Percentiles rank a stretch among this genome's conserved stretches.
Evolutionary conservation across 1,284 basidiomycete genomes (phyloP).

Genomic region (Pseudozyma tsukubaensis): DNA sequence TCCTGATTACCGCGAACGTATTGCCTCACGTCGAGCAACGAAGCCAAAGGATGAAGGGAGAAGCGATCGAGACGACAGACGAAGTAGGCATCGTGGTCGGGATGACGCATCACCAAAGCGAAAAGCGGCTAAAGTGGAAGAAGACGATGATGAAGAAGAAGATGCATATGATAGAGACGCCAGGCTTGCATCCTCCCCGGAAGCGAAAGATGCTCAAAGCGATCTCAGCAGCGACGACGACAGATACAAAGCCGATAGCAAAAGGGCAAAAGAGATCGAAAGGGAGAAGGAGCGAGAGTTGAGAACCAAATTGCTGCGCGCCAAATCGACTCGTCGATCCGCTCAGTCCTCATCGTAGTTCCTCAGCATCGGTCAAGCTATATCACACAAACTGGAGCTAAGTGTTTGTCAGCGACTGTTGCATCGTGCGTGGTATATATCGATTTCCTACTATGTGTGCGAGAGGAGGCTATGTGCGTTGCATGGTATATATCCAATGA

Average conservation of each 20-base stretch:
- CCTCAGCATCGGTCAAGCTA: no score
- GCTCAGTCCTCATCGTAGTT: background rate
- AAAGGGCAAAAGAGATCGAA: background rate
- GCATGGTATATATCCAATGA: conserved; percentile 35
- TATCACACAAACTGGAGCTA: no score
- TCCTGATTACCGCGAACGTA: conserved; percentile 37
- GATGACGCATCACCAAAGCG: background rate
- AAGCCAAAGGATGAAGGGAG: background rate
- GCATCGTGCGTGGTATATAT: no score
- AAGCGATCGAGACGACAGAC: background rate
- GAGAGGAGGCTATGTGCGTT: conserved; percentile 19
- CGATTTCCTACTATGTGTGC: no score
- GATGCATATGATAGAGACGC: conserved; percentile 14
- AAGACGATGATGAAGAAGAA: conserved; percentile 9
- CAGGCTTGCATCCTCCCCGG: no score
- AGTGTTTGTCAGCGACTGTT: background rate
- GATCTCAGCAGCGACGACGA: conserved; percentile 6
- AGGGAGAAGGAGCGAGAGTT: conserved; percentile 24
- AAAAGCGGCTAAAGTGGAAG: background rate
- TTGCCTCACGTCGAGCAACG: background rate
- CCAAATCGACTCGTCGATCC: conserved; percentile 14
- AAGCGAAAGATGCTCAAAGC: background rate
- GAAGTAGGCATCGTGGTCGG: background rate
- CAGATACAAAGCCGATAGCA: conserved; percentile 4
- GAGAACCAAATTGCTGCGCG: conserved; percentile 25